Evolutionary conservation across 805 yeast species (phyloP), one percentile per base, ranked within the genome.

Genomic region (Lipomyces orientalis): DNA sequence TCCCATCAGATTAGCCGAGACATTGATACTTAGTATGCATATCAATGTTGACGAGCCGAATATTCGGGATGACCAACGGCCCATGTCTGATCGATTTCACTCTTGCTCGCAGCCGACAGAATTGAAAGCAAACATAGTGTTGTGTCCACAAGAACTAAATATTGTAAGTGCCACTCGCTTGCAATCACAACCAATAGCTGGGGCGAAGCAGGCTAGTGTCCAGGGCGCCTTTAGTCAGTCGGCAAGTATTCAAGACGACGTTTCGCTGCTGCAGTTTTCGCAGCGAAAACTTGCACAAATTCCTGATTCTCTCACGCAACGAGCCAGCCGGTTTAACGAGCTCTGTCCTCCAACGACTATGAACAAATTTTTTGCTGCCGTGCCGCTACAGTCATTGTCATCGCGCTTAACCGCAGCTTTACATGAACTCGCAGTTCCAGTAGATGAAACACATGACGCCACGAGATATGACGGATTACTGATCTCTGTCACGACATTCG

Each of bases 351-450:
- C 82, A 0, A 83, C 82, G 43, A 78, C 85, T 64, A 74, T 87
- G 58, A 87, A 89, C 1, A 77, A 86, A 56, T 86, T 86, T 72
- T 86, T 84, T 73, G 83, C 87, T 0, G 74, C 77, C 10, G 73
- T 79, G 0, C 81, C 86, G 1, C 64, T 84, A 29, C 85, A 83
- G 61, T 75, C 81, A 9, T 74, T 86, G 16, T 61, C 85, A 4
- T 78, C 84, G 1, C 76, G 80, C 0, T 60, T 86, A 1, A 68
- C 80, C 14, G 82, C 83, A 25, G 77, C 86, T 0, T 74, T 86
- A 51, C 78, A 79, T 63, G 78, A 81, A 57, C 72, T 83, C 16
- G 86, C 86, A 3, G 46, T 58, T 4, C 22, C 22, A 9, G 25
- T 49, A 33, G 46, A 31, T 35, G 33, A 39, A 16, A 19, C 33